Evolutionary conservation across 169 alveolate species (phyloP), one percentile per base, ranked within the genome.

Genomic region (Plasmodium blacklocki): DNA sequence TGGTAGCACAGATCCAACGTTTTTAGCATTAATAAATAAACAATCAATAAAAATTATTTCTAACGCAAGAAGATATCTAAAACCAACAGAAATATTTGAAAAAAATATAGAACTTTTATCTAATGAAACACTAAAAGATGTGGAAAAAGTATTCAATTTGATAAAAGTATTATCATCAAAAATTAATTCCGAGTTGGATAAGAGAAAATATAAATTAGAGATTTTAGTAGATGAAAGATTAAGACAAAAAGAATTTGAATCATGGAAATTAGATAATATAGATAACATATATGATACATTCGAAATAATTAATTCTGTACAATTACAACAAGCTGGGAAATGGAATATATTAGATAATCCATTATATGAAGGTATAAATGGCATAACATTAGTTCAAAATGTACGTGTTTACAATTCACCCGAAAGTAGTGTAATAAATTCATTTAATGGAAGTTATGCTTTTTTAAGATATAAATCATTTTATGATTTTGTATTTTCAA

Each of bases 391-490:
- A n/a, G 23, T 73, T 21, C 91, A 83, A 72, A 83, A 93, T 73
- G 74, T 88, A 32, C 93, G 94, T 12, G 83, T 80, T 43, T 83
- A 73, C 3, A 54, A 88, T 67, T 73, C 92, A 9, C 1, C 66
- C 8, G 19, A 59, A 0, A 72, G 32, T 23, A 88, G 72, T 56
- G 47, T 39, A 2, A 39, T 39, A 6, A 64, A 62, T 45, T 74
- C 78, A 19, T 94, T 93, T 32, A 68, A 58, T 19, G 97, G 97
- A 14, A 74, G 95, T 3, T 94, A 87, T 56, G 91, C 93, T 23
- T 89, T 92, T 52, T 72, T 94, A 67, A 74, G 92, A 59, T 80
- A 94, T 60, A 94, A 94, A 73, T 88, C 80, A 12, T 94, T 89
- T 71, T 94, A 78, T 62, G 96, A 94, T 74, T 86, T 87, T 59